Conservation (phyloP, 129 eudicot genomes). For the Logfia minima region DNA sequence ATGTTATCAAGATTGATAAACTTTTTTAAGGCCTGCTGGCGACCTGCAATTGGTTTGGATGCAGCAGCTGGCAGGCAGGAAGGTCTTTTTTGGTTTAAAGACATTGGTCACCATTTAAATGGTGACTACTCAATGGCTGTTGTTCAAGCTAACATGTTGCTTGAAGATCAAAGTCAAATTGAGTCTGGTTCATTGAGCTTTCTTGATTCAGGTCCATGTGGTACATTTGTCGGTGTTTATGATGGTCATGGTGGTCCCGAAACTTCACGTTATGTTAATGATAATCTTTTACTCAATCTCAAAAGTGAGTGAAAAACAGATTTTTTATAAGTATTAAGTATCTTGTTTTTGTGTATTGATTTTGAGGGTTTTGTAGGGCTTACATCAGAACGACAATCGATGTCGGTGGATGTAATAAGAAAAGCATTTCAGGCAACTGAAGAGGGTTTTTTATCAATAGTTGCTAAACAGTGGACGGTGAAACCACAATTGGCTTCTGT, state of each 20-base stretch:
- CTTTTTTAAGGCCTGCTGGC: slow-evolving; percentile 71
- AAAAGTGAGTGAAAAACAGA: slow-evolving; percentile 42
- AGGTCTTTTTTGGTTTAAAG: slow-evolving; percentile 76
- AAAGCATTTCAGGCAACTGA: slow-evolving; percentile 74
- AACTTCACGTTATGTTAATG: slow-evolving; percentile 68
- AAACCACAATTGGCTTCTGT: slow-evolving; percentile 79
- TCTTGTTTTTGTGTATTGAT: slow-evolving; percentile 4
- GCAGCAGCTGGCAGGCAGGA: slow-evolving; percentile 53
- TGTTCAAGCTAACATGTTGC: slow-evolving; percentile 74
- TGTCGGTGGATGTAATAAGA: slow-evolving; percentile 61
- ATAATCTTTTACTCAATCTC: slow-evolving; percentile 61
- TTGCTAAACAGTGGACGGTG: slow-evolving; percentile 59
- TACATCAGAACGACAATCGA: slow-evolving; percentile 51
- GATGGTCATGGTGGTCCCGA: slow-evolving; percentile 95
- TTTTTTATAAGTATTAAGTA: background rate
- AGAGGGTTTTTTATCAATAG: slow-evolving; percentile 65
- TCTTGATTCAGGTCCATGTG: slow-evolving; percentile 62
- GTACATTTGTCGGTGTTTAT: slow-evolving; percentile 78
- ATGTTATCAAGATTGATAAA: slow-evolving; percentile 75
- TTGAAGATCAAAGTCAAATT: slow-evolving; percentile 80
- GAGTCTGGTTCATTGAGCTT: slow-evolving; percentile 76
- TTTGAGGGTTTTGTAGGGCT: slow-evolving; percentile 44
- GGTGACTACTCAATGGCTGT: slow-evolving; percentile 87
- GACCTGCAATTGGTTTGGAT: slow-evolving; percentile 55
- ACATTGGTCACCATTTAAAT: slow-evolving; percentile 55